Evolutionary conservation across 257 asterid species (phyloP), one percentile per base, ranked within the genome.

Genomic region (Jacaranda copaia): DNA sequence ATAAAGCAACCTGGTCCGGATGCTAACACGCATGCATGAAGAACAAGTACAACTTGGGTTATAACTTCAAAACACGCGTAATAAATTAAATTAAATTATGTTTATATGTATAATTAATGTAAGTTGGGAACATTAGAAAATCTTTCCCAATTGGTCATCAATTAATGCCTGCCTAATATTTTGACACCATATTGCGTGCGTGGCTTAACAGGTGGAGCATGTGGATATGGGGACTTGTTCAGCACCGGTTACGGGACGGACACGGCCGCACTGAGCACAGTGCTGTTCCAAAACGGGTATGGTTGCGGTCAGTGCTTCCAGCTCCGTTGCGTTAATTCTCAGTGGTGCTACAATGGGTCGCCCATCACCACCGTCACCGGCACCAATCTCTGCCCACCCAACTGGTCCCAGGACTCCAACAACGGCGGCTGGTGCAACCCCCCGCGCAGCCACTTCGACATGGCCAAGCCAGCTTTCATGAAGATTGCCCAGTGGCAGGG

Each of bases 361-460:
- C 91, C 94, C 0, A 43, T 85, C 70, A 68, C 88, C 39, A 91
- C 97, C 14, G 36, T 93, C 20, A 89, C 98, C 1, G 96, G 91
- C 76, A 93, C 98, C 72, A 93, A 89, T 58, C 94, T 93, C 51
- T 93, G 96, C 84, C 98, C 97, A 1, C 98, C 98, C 0, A 93
- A 93, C 68, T 93, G 98, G 98, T 4, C 82, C 8, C 48, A 81
- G 74, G 89, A 82, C 82, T 84, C 92, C 49, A 88, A 93, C 86
- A 74, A 89, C 51, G 98, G 97, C 5, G 98, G 97, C 4, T 93
- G 98, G 98, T 93, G 98, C 91, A 93, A 93, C 85, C 98, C 98
- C 0, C 97, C 98, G 56, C 92, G 96, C 0, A 77, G 81, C 38
- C 98, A 91, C 73, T 93, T 93, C 68, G 97, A 93, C 76, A 93